phyloP scores from a whole-genome alignment of 139 green algal species.

The Coelastrella sp. region DNA sequence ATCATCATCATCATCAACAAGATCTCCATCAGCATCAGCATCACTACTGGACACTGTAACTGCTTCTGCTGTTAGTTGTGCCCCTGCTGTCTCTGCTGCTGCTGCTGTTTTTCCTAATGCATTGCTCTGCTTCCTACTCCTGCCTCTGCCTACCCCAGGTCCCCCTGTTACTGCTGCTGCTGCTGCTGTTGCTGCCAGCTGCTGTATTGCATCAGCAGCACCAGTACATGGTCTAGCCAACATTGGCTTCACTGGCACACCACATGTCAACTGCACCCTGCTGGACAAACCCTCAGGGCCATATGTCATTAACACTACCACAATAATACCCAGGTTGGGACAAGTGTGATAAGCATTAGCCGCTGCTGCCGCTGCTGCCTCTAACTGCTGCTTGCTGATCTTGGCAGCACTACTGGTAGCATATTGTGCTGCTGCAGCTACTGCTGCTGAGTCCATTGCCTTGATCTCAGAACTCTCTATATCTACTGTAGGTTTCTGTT shows the following conservation, averaged over 20 bases:
- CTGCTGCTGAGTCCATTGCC: background rate
- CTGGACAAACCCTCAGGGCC: slow-evolving; percentile 66
- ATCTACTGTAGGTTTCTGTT: background rate
- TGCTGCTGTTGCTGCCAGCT: slow-evolving; percentile 17
- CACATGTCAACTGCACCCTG: slow-evolving; percentile 67
- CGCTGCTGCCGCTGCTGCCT: slow-evolving; percentile 68
- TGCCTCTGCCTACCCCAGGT: background rate
- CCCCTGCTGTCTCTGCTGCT: background rate
- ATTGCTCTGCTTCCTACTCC: background rate
- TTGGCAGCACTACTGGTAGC: background rate
- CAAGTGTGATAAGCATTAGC: slow-evolving; percentile 77
- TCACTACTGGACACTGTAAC: too few species aligned
- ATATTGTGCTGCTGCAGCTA: background rate
- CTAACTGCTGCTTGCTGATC: slow-evolving; percentile 66
- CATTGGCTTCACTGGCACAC: slow-evolving; percentile 94
- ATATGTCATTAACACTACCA: slow-evolving; percentile 71
- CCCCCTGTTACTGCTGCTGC: background rate
- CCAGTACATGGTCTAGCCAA: slow-evolving; percentile 81
- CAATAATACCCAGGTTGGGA: slow-evolving; percentile 34
- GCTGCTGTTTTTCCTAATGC: background rate
- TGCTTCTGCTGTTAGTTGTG: too few species aligned
- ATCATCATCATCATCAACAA: too few species aligned
- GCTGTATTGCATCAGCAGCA: slow-evolving; percentile 30
- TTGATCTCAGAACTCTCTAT: background rate
- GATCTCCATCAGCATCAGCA: too few species aligned